Conservation (phyloP, 257 asterid species). For the Mitragyna speciosa region DNA sequence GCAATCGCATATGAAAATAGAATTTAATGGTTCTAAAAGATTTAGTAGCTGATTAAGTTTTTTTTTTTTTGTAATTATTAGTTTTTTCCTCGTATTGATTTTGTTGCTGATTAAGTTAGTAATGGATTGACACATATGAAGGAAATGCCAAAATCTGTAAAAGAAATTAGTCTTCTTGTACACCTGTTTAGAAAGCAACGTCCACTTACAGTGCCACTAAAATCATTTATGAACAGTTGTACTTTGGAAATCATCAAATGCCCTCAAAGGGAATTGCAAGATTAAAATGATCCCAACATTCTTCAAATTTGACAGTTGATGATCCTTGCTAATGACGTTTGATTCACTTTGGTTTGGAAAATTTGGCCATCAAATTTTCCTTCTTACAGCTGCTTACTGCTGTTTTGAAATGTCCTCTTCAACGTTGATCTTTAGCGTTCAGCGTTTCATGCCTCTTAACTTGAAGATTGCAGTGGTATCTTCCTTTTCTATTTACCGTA, state of each 20-base stretch:
- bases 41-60: not conserved
- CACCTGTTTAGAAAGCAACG: not conserved
- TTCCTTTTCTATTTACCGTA: not conserved
- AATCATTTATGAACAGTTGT: not conserved
- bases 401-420: not conserved
- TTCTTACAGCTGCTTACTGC: not conserved
- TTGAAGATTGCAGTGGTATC: not conserved
- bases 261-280: not conserved
- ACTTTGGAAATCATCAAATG: not conserved
- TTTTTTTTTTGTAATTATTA: too few relatives aligned
- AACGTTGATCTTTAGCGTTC: not conserved
- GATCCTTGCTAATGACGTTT: not conserved
- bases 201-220: not conserved
- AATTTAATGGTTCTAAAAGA: not conserved
- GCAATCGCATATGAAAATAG: not conserved
- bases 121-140: not conserved
- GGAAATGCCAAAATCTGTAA: not conserved
- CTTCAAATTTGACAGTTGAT: not conserved
- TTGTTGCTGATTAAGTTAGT: too few relatives aligned
- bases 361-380: not conserved
- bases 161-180: not conserved
- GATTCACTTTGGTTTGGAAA: not conserved
- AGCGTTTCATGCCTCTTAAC: not conserved
- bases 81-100: too few relatives aligned
- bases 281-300: not conserved